A percentile compares a stretch with the other conserved stretches of the same genome.
Conservation (phyloP, 805 yeast genomes). For the Torulaspora gathmanii region DNA sequence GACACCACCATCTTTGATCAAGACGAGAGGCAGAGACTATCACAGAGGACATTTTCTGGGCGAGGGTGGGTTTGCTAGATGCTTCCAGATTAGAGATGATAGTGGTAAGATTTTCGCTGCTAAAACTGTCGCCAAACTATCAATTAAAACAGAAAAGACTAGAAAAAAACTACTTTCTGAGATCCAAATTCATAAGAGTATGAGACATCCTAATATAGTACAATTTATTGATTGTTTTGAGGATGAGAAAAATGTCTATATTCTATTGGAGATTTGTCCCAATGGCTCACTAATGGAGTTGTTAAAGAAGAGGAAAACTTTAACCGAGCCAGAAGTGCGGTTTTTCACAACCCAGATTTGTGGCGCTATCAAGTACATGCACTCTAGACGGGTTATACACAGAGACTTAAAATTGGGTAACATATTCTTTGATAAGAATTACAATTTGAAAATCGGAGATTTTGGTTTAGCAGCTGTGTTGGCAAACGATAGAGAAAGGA, state of each 20-base stretch:
- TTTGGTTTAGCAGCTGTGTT: slow-evolving; percentile 98
- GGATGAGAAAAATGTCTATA: slow-evolving; percentile 91
- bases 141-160: slow-evolving; percentile 86
- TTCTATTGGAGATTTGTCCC: slow-evolving; percentile 89
- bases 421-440: slow-evolving; percentile 86
- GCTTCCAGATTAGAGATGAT: slow-evolving; percentile 93
- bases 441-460: slow-evolving; percentile 95
- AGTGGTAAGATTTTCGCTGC: slow-evolving; percentile 88
- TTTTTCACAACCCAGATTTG: slow-evolving; percentile 85
- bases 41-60: slow-evolving; percentile 88
- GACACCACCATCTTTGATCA: slow-evolving; percentile 92
- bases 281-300: slow-evolving; percentile 93
- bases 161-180: slow-evolving; percentile 79
- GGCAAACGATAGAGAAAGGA: slow-evolving; percentile 63
- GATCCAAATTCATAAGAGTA: slow-evolving; percentile 87
- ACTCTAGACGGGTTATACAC: slow-evolving; percentile 86
- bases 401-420: slow-evolving; percentile 95
- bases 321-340: slow-evolving; percentile 89
- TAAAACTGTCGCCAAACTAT: slow-evolving; percentile 94
- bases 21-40: slow-evolving; percentile 86
- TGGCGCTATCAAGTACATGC: slow-evolving; percentile 92
- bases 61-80: slow-evolving; percentile 98
- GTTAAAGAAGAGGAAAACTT: slow-evolving; percentile 73
- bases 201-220: slow-evolving; percentile 85
- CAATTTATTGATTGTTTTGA: slow-evolving; percentile 95